Evolutionary conservation across 306 rosid species (phyloP).

Genomic region (Canavalia gladiata): DNA sequence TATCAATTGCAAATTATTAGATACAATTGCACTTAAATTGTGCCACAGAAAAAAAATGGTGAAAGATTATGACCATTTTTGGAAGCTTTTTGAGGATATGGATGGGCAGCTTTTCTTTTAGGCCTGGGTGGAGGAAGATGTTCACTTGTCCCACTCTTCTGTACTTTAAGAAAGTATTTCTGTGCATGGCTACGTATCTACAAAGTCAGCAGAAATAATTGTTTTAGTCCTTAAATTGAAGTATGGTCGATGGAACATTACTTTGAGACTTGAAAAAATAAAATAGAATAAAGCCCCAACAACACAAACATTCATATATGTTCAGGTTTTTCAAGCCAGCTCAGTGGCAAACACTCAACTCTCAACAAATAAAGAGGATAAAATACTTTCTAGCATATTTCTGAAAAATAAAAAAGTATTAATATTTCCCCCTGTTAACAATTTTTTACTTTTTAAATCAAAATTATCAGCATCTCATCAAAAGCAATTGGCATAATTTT

Average conservation of each 20-base stretch:
- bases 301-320: conserved; percentile 5
- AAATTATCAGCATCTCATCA: neutral
- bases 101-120: conserved; percentile 91
- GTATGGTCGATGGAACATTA: neutral
- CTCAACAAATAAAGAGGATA: no score
- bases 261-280: neutral
- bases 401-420: neutral
- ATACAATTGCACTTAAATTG: neutral
- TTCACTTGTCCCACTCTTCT: conserved; percentile 83
- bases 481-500: neutral
- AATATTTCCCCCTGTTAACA: neutral
- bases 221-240: conserved; percentile 2
- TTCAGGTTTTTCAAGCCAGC: conserved; percentile 23
- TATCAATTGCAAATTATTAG: conserved; percentile 29
- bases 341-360: conserved; percentile 12
- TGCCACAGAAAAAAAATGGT: neutral
- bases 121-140: conserved; percentile 96
- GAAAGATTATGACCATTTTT: conserved; percentile 62
- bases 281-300: neutral
- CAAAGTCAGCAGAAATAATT: conserved; percentile 12
- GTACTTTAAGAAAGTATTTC: conserved; percentile 89
- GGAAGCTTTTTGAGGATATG: conserved; percentile 91
- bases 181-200: conserved; percentile 96
- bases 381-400: neutral
- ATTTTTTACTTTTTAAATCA: neutral